phyloP scores from a whole-genome alignment of 1,139 yeast species.

The Sugiyamaella pinicola region DNA sequence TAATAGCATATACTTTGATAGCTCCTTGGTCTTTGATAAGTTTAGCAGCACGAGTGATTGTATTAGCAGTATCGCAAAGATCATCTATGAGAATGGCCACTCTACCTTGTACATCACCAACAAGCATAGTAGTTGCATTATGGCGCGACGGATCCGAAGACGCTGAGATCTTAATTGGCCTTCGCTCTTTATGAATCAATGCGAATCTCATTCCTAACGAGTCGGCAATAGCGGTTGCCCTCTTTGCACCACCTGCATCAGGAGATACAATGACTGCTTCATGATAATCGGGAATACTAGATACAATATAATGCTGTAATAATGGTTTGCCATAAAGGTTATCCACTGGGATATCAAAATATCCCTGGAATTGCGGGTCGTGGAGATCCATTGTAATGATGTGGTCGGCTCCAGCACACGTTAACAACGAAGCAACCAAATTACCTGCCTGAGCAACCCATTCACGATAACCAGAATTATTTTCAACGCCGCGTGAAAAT shows the following conservation, averaged over 20 bases:
- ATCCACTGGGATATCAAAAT: constrained; percentile 90
- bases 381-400: constrained; percentile 97
- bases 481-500: constrained; percentile 23
- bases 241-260: constrained; percentile 96
- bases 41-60: constrained; percentile 89
- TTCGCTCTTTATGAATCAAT: constrained; percentile 89
- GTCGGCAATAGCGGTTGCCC: constrained; percentile 95
- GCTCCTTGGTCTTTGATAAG: constrained; percentile 94
- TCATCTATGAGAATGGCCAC: constrained; percentile 90
- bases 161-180: constrained; percentile 42
- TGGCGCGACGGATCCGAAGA: constrained; percentile 28
- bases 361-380: constrained; percentile 94
- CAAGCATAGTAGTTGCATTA: constrained; percentile 79
- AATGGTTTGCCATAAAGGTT: constrained; percentile 85
- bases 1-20: constrained; percentile 76
- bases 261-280: constrained; percentile 90
- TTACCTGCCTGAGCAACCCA: constrained; percentile 98
- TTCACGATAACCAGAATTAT: constrained; percentile 74
- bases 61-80: constrained; percentile 89
- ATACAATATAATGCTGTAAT: constrained; percentile 74
- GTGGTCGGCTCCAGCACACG: constrained; percentile 95
- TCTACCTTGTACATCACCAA: constrained; percentile 84
- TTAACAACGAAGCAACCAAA: constrained; percentile 80
- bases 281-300: constrained; percentile 69
- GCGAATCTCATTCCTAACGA: constrained; percentile 88